These are phyloP conservation scores for Hymenoscyphus fraxineus DNA, from an alignment of 2,329 filamentous ascomycete genomes.

Conservation along the genomic window DNA sequence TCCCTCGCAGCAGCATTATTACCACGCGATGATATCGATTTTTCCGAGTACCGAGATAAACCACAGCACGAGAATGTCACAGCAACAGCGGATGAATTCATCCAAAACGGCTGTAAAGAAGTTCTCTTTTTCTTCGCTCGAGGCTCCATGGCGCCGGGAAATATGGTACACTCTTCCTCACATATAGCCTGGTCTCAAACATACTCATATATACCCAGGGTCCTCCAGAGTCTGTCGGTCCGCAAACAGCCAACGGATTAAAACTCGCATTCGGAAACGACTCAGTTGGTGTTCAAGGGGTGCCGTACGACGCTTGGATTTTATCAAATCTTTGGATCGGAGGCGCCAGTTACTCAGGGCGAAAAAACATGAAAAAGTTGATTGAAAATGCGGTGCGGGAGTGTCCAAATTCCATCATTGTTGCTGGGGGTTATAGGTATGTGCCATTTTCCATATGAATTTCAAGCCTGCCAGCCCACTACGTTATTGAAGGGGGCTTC, in stretches of 20 bases:
- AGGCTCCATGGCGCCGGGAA: conserved; percentile 43
- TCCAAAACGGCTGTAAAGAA: conserved; percentile 35
- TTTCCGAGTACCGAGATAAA: neutral
- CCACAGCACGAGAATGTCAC: no score
- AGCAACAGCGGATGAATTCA: conserved; percentile 17
- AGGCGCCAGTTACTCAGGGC: conserved; percentile 17
- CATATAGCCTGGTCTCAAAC: neutral
- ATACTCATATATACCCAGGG: neutral
- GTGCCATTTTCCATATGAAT: neutral
- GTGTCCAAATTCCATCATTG: conserved; percentile 36
- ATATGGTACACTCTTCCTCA: conserved; percentile 39
- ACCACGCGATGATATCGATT: neutral
- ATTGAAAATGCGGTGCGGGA: conserved; percentile 33
- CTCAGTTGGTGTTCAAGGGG: conserved; percentile 32
- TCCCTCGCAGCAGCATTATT: neutral
- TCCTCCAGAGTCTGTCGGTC: neutral
- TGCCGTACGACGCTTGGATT: conserved; percentile 22
- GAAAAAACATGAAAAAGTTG: conserved; percentile 21
- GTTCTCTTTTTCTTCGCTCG: conserved; percentile 46
- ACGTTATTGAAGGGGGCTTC: neutral
- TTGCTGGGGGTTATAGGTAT: conserved; percentile 36
- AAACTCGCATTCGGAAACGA: conserved; percentile 22
- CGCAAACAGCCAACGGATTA: conserved; percentile 8
- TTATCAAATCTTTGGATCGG: conserved; percentile 13
- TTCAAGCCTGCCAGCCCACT: neutral